Evolutionary conservation across 768 basidiomycete species (phyloP), one percentile per base, ranked within the genome.

Genomic region (Rhizopogon vesiculosus): DNA sequence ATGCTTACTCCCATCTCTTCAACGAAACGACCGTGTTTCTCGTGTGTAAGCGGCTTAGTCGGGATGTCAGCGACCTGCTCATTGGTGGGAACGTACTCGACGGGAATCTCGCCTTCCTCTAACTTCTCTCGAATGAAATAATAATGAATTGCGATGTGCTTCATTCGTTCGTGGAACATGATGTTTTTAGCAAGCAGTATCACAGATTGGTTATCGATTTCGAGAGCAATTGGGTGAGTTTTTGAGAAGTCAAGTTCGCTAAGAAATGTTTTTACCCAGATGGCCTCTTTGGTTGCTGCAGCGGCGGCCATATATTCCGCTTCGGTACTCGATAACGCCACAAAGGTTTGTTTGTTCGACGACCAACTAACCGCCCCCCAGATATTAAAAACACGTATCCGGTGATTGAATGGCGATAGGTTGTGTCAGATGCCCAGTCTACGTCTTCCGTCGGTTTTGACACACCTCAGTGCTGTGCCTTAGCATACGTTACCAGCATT

Each of bases 241-340:
- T 38, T 53, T 9, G 15, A n/a, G n/a, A 41, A 56, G 7, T 62
- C 59, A 18, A 75, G 56, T 18, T 58, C 68, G 7, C 6, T 6
- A 12, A 68, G 44, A 3, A 69, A 46, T 3, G 44, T 4, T 6
- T 63, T 51, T 0, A 72, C 45, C 69, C 69, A 73, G 10, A 71
- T 40, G 1, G 55, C 58, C 25, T 56, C 49, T 42, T 55, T 73
- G 55, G 19, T 59, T 42, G 29, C 57, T 43, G 6, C 72, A 61
- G 33, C 74, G 63, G 19, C 64, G 4, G 77, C 75, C 43, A 78
- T 72, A 59, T 80, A 79, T 61, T 81, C 77, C 2, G 77, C 73
- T 62, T 79, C 73, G 13, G 63, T 61, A 7, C 66, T 67, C 5
- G 70, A 72, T 4, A 66, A 56, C 13, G 68, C 59, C 15, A 68